These are phyloP conservation scores for Cutaneotrichosporon sp. DNA, from an alignment of 1,284 basidiomycete species.

Conservation along the genomic window DNA sequence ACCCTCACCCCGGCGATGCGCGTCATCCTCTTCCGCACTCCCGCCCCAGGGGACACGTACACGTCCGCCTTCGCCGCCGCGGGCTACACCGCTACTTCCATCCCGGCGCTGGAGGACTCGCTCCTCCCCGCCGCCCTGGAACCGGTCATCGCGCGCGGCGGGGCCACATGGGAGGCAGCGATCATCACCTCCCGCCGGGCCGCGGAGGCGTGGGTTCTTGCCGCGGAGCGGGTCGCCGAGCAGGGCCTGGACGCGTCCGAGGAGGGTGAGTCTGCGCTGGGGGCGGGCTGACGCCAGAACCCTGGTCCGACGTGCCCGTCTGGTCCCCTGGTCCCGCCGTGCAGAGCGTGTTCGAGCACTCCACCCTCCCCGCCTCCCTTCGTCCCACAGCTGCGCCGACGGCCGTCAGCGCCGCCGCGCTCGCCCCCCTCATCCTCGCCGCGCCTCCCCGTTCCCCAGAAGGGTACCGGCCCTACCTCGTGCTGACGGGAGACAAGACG, in stretches of 20 bases:
- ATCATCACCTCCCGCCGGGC: constrained; percentile 38
- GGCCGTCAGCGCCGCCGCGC: constrained; percentile 17
- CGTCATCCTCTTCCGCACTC: constrained; percentile 36
- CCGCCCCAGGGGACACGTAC: constrained; percentile 30
- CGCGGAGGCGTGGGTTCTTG: constrained; percentile 38
- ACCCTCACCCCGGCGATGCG: constrained; percentile 5
- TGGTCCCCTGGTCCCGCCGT: constrained; percentile 21
- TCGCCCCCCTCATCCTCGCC: constrained; percentile 28
- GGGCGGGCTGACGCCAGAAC: constrained; percentile 2
- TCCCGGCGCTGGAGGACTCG: constrained; percentile 33
- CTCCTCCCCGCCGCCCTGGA: constrained; percentile 22
- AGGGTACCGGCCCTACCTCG: constrained; percentile 33
- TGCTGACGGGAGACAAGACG: constrained; percentile 47
- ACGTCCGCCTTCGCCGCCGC: constrained; percentile 4
- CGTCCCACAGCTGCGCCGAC: neutral
- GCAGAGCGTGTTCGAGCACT: neutral
- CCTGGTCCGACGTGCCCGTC: constrained; percentile 11
- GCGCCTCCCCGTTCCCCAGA: constrained; percentile 16
- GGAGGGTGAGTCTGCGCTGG: neutral
- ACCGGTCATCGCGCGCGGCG: constrained; percentile 16
- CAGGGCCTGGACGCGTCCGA: neutral
- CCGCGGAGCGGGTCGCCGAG: constrained; percentile 7
- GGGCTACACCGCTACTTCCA: constrained; percentile 14
- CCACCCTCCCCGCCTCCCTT: neutral
- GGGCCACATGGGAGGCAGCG: constrained; percentile 33